Conservation (phyloP, 176 grass and related monocot genomes). For the Triticum urartu region DNA sequence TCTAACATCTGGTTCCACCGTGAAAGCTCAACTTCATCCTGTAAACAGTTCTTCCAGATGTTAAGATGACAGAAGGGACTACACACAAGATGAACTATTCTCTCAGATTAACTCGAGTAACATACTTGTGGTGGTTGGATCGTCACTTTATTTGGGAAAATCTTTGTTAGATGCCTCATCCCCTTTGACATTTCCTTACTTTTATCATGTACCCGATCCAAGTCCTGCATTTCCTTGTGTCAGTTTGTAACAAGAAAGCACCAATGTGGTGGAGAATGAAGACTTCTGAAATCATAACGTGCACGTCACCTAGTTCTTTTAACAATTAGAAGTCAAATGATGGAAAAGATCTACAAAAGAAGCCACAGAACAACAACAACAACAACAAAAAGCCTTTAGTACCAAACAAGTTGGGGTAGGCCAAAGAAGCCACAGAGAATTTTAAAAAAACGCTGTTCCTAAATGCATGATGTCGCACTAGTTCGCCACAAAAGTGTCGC, state of each 20-base stretch:
- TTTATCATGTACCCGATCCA: slow-evolving; percentile 48
- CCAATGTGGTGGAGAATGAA: slow-evolving; percentile 11
- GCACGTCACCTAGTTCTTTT: not conserved
- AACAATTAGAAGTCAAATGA: not conserved
- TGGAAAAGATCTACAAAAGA: not conserved
- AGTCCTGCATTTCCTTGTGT: slow-evolving; percentile 60
- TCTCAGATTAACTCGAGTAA: slow-evolving; percentile 3
- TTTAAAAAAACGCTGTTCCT: not conserved
- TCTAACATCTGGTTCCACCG: slow-evolving; percentile 86
- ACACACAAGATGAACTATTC: not conserved
- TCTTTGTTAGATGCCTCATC: slow-evolving; percentile 76
- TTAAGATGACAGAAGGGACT: slow-evolving; percentile 25
- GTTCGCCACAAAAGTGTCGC: not conserved
- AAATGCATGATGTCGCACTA: not conserved
- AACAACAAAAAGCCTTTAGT: no score
- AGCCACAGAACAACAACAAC: not conserved
- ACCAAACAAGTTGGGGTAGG: no score
- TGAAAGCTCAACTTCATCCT: slow-evolving; percentile 72
- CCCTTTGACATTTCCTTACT: slow-evolving; percentile 78
- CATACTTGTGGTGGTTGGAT: slow-evolving; percentile 79
- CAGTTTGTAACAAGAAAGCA: slow-evolving; percentile 28
- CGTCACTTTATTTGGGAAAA: slow-evolving; percentile 94
- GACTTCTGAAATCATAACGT: not conserved
- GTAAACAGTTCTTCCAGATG: slow-evolving; percentile 29
- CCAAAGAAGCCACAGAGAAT: not conserved